These are phyloP conservation scores for Pleurotus pulmonarius DNA, from an alignment of 768 basidiomycete genomes.

Conservation along the genomic window DNA sequence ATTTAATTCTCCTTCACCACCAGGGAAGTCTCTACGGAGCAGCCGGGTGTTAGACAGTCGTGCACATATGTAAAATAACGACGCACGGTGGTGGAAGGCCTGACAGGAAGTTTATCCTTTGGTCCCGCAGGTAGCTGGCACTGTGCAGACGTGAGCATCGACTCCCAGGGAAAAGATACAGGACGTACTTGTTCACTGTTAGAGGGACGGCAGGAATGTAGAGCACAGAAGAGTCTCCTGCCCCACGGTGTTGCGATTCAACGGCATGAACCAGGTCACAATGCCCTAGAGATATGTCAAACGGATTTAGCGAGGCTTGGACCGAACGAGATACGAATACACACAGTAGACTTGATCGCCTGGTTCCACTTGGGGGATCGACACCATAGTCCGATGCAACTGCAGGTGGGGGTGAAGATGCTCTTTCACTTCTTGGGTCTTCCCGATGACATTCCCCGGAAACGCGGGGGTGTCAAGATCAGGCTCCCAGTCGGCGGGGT, in stretches of 20 bases:
- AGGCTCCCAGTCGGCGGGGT: constrained; percentile 49
- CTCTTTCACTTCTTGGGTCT: constrained; percentile 52
- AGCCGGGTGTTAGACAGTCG: background rate
- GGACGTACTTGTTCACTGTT: constrained; percentile 42
- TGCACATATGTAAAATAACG: background rate
- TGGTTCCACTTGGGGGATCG: constrained; percentile 54
- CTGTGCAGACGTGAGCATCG: constrained; percentile 20
- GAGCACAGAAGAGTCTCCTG: constrained; percentile 48
- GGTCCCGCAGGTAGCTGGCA: constrained; percentile 44
- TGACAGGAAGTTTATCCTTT: constrained; percentile 39
- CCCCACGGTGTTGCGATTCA: constrained; percentile 42
- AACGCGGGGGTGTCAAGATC: constrained; percentile 50
- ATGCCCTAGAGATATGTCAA: constrained; percentile 32
- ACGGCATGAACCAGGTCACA: constrained; percentile 57
- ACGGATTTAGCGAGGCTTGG: background rate
- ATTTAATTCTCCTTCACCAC: constrained; percentile 45
- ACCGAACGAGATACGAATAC: constrained; percentile 4
- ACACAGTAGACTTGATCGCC: constrained; percentile 63
- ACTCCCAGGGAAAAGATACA: background rate
- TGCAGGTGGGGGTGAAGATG: constrained; percentile 61
- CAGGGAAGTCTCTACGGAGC: constrained; percentile 43
- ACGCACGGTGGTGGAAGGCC: constrained; percentile 50
- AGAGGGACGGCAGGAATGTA: constrained; percentile 55
- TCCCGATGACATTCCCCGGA: constrained; percentile 51
- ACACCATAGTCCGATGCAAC: constrained; percentile 52